phyloP scores from a whole-genome alignment of 2,329 filamentous ascomycete species.

The Fusarium bulbicola region DNA sequence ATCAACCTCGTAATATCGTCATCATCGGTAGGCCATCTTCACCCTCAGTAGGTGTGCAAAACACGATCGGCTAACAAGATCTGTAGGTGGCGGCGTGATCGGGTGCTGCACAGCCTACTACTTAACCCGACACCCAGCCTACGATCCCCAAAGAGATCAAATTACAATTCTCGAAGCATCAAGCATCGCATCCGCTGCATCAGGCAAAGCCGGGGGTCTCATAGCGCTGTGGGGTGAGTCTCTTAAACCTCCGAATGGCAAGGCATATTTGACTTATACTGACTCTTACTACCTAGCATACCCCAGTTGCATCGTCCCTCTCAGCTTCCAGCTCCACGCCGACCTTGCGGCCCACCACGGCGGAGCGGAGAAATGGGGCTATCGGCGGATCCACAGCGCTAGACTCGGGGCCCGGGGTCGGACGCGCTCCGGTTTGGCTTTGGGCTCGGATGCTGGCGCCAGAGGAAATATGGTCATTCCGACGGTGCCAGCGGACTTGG shows the following conservation, averaged over 20 bases:
- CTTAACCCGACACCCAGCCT: neutral
- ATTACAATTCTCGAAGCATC: neutral
- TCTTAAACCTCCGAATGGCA: neutral
- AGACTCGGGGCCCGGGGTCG: neutral
- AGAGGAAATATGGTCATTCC: neutral
- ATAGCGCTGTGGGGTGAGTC: neutral
- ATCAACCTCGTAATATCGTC: neutral
- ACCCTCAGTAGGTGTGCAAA: neutral
- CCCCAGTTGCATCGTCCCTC: neutral
- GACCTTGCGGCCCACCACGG: neutral
- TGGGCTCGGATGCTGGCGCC: neutral
- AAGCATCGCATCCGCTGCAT: neutral
- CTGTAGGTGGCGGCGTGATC: neutral
- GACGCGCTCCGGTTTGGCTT: neutral
- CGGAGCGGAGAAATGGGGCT: neutral
- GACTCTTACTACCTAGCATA: neutral
- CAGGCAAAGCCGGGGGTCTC: neutral
- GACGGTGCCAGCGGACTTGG: neutral
- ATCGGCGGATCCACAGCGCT: neutral
- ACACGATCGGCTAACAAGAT: accelerated
- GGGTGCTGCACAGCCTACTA: neutral
- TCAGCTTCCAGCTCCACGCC: neutral
- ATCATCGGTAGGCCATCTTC: neutral
- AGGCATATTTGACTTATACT: neutral
- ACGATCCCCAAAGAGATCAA: neutral